Conservation (phyloP, 2,329 filamentous ascomycete species). For the Cercospora beticola region DNA sequence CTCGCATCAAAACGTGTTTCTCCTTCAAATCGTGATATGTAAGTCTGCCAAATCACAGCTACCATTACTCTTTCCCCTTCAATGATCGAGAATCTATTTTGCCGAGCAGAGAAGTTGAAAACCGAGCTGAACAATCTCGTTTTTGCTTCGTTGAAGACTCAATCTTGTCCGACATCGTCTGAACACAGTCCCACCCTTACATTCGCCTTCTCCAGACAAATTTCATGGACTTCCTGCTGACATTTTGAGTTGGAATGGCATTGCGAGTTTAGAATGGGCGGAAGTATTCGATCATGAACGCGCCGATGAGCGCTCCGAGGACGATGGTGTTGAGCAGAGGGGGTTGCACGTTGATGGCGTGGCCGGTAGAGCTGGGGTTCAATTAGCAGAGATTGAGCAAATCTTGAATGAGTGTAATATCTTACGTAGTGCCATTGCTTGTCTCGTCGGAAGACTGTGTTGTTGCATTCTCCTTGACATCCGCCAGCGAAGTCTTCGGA, state of each 20-base stretch:
- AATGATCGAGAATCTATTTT: constrained; percentile 9
- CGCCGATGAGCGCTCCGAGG: not conserved
- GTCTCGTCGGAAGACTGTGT: not conserved
- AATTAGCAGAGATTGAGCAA: not conserved
- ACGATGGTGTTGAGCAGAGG: not conserved
- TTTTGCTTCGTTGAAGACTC: constrained; percentile 3
- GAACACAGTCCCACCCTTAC: too few relatives aligned
- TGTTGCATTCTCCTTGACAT: not conserved
- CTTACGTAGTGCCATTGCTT: not conserved
- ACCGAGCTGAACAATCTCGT: constrained; percentile 6
- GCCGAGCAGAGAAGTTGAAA: constrained; percentile 4
- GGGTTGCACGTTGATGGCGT: not conserved
- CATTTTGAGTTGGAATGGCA: not conserved
- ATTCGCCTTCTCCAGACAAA: not conserved
- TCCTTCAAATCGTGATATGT: too few relatives aligned
- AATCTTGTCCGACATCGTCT: constrained; percentile 7
- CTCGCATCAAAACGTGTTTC: too few relatives aligned
- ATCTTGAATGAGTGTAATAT: not conserved
- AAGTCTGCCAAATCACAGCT: too few relatives aligned
- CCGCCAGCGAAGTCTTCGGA: not conserved
- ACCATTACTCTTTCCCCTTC: too few relatives aligned
- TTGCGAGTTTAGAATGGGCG: not conserved
- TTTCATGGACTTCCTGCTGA: not conserved
- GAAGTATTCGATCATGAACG: not conserved
- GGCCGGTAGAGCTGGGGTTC: not conserved